Percentiles rank a stretch among this genome's conserved stretches.
phyloP scores from a whole-genome alignment of 768 basidiomycete species.

The Phlegmacium glaucopus region DNA sequence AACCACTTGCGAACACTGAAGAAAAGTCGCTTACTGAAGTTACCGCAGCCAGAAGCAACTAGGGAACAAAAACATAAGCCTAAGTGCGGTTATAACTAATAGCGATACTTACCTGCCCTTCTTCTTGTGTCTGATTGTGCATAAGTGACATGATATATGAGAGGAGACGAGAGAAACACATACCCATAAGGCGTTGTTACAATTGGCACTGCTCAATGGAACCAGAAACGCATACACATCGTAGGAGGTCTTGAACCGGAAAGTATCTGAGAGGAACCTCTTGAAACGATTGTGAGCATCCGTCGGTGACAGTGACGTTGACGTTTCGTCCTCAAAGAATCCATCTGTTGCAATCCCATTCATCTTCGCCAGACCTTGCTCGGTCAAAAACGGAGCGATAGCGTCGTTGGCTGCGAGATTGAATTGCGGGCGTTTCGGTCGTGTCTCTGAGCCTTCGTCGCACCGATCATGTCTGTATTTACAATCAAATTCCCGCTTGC shows the following conservation, averaged over 20 bases:
- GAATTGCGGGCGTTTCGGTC: not conserved
- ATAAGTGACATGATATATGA: not conserved
- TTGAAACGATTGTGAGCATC: constrained; percentile 45
- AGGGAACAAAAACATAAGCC: too few relatives aligned
- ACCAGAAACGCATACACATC: constrained; percentile 46
- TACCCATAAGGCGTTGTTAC: constrained; percentile 42
- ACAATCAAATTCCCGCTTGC: constrained; percentile 45
- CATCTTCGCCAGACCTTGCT: constrained; percentile 41
- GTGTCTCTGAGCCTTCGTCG: constrained; percentile 5
- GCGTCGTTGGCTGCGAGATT: constrained; percentile 13
- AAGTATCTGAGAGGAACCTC: constrained; percentile 40
- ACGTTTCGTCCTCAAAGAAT: constrained; percentile 33
- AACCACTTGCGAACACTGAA: not conserved
- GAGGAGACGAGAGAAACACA: constrained; percentile 2
- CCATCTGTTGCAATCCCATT: constrained; percentile 38
- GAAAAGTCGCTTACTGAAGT: not conserved
- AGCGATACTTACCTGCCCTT: too few relatives aligned
- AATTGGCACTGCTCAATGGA: constrained; percentile 35
- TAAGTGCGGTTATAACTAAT: too few relatives aligned
- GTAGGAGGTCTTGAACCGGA: constrained; percentile 35
- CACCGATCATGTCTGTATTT: constrained; percentile 33
- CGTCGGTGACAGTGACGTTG: constrained; percentile 34
- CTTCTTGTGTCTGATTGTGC: too few relatives aligned
- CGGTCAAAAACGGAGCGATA: constrained; percentile 43
- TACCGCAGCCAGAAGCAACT: too few relatives aligned